A percentile compares a stretch with the other conserved stretches of the same genome.
Conservation (phyloP, 768 basidiomycete genomes). For the Pilatotrama ljubarskyi region DNA sequence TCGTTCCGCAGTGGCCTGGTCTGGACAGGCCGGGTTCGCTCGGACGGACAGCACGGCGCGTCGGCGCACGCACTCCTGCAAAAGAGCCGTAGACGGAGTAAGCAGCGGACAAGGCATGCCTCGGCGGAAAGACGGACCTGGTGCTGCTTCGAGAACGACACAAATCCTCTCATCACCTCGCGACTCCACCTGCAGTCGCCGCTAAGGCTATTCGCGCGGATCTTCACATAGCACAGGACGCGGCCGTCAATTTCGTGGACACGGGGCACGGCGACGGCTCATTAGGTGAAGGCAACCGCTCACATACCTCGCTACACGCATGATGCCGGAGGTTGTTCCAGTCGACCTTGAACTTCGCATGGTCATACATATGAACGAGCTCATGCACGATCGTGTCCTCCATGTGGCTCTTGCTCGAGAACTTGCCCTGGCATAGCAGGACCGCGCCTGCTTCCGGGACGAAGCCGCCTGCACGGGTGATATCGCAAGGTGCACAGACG, state of each 20-base stretch:
- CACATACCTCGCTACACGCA: conserved; percentile 91
- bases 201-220: conserved; percentile 90
- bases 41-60: conserved; percentile 81
- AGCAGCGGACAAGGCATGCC: conserved; percentile 1
- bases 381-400: conserved; percentile 94
- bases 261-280: not conserved
- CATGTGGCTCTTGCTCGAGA: conserved; percentile 82
- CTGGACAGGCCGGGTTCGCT: conserved; percentile 78
- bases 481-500: conserved; percentile 82
- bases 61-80: conserved; percentile 85
- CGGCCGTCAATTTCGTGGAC: not conserved
- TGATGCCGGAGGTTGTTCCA: conserved; percentile 91
- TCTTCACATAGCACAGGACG: conserved; percentile 47
- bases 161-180: conserved; percentile 76
- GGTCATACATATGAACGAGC: conserved; percentile 93
- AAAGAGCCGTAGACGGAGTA: conserved; percentile 4
- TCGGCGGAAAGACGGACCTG: conserved; percentile 55
- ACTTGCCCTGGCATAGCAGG: conserved; percentile 82
- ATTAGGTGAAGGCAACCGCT: not conserved
- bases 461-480: conserved; percentile 77
- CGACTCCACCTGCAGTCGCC: conserved; percentile 90
- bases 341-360: conserved; percentile 91
- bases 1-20: conserved; percentile 73
- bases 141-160: conserved; percentile 89
- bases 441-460: conserved; percentile 75